Evolutionary conservation across 2,329 filamentous ascomycete species (phyloP), one percentile per base, ranked within the genome.

Genomic region (Neonectria faginata): DNA sequence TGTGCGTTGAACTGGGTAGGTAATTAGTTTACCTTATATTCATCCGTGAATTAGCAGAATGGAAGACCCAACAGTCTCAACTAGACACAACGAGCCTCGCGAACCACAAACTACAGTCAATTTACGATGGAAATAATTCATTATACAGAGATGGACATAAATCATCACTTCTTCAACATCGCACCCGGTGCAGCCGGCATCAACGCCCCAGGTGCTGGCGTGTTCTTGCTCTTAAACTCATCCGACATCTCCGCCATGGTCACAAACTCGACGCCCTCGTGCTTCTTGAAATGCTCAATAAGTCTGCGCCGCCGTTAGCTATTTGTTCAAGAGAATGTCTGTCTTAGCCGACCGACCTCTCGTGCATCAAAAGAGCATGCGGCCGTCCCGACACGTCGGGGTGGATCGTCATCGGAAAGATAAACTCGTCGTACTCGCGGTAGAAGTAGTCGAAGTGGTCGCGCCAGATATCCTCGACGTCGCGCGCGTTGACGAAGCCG

Each of bases 351-450:
- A 0, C 56, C 45, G 50, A 69, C 61, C 76, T 71, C 77, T 93
- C 89, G 67, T 92, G 89, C 90, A 93, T 92, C 7, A 92, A 79
- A 29, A 93, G 71, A 0, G 89, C 91, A 77, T 93, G 91, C 0
- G 91, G 91, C 18, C 90, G 83, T 0, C 91, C 91, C 3, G 86
- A 89, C 0, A 91, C 89, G 72, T 93, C 91, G 0, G 91, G 91
- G 76, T 93, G 91, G 39, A 93, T 90, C 0, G 91, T 93, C 77
- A 93, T 91, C 0, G 91, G 91, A 70, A 93, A 93, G 57, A 92
- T 86, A 66, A 93, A 93, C 70, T 92, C 89, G 70, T 93, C 90
- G 67, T 92, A 90, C 76, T 93, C 90, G 29, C 90, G 83, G 75
- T 93, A 93, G 72, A 91, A 92, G 77, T 92, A 93, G 70, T 90